A percentile compares a stretch with the other conserved stretches of the same genome.
phyloP scores from a whole-genome alignment of 2,329 filamentous ascomycete genomes.

The Apiospora sp. region DNA sequence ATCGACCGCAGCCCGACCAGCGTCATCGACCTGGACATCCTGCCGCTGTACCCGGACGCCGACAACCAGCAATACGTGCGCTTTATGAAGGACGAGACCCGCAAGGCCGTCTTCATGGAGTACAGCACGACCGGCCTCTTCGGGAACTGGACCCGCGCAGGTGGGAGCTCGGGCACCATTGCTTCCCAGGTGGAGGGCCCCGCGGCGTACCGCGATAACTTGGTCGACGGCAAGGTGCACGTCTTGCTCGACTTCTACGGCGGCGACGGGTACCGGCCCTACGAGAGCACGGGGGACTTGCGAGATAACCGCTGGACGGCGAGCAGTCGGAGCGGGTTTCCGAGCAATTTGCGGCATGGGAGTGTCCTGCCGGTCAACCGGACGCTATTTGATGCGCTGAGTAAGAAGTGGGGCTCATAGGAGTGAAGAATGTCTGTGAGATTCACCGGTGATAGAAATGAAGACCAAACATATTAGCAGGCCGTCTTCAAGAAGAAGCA shows the following conservation, averaged over 20 bases:
- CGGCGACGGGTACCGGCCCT: constrained; percentile 57
- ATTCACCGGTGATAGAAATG: no score
- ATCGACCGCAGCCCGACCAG: constrained; percentile 56
- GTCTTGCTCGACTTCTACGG: constrained; percentile 59
- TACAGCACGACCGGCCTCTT: constrained; percentile 57
- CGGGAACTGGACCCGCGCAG: constrained; percentile 59
- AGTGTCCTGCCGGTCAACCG: constrained; percentile 57
- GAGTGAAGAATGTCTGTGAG: no score
- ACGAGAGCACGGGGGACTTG: constrained; percentile 52
- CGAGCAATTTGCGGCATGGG: constrained; percentile 58
- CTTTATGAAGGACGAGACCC: constrained; percentile 64
- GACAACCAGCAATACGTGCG: constrained; percentile 54
- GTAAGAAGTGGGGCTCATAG: constrained; percentile 45
- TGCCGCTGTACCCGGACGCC: constrained; percentile 49
- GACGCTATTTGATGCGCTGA: constrained; percentile 51
- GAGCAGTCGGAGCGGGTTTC: constrained; percentile 51
- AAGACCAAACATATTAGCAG: no score
- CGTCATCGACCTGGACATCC: constrained; percentile 65
- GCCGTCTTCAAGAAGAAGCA: no score
- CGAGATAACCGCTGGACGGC: constrained; percentile 53
- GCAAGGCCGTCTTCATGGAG: constrained; percentile 60
- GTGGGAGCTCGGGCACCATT: constrained; percentile 53
- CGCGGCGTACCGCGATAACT: constrained; percentile 54
- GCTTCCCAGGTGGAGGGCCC: constrained; percentile 53
- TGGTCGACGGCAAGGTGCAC: constrained; percentile 48